phyloP scores from a whole-genome alignment of 2,329 filamentous ascomycete genomes.

The Sphaerulina musiva region DNA sequence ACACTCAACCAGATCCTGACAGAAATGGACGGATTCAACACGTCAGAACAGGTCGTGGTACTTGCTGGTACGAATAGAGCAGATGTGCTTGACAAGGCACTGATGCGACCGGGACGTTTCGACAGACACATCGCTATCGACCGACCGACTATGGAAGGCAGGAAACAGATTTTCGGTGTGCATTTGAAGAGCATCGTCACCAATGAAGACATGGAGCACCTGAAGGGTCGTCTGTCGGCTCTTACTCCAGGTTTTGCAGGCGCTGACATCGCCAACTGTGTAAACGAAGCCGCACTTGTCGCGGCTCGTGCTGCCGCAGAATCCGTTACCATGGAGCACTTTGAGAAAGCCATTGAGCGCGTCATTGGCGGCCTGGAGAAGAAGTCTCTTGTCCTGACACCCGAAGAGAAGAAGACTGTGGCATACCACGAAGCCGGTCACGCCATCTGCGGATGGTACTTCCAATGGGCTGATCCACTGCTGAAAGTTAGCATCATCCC shows the following conservation, averaged over 20 bases:
- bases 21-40: conserved; percentile 99
- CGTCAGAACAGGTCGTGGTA: conserved; percentile 90
- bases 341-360: conserved; percentile 95
- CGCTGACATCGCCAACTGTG: conserved; percentile 96
- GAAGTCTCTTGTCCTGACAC: conserved; percentile 89
- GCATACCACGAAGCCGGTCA: conserved; percentile 98
- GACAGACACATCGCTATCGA: conserved; percentile 96
- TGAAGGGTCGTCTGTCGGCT: conserved; percentile 82
- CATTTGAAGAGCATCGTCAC: conserved; percentile 94
- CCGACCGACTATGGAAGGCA: conserved; percentile 89
- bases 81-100: conserved; percentile 87
- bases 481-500: conserved; percentile 99
- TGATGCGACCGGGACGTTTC: conserved; percentile 95
- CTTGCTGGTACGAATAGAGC: conserved; percentile 93
- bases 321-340: conserved; percentile 79
- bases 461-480: conserved; percentile 90
- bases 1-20: conserved; percentile 98
- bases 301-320: conserved; percentile 78
- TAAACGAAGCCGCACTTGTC: conserved; percentile 94
- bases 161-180: conserved; percentile 92
- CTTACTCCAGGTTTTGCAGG: conserved; percentile 94
- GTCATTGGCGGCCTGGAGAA: conserved; percentile 95
- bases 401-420: conserved; percentile 89
- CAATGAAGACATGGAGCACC: conserved; percentile 76
- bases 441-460: conserved; percentile 97